Conservation (phyloP, 2,329 filamentous ascomycete genomes). For the Xylaria digitata region DNA sequence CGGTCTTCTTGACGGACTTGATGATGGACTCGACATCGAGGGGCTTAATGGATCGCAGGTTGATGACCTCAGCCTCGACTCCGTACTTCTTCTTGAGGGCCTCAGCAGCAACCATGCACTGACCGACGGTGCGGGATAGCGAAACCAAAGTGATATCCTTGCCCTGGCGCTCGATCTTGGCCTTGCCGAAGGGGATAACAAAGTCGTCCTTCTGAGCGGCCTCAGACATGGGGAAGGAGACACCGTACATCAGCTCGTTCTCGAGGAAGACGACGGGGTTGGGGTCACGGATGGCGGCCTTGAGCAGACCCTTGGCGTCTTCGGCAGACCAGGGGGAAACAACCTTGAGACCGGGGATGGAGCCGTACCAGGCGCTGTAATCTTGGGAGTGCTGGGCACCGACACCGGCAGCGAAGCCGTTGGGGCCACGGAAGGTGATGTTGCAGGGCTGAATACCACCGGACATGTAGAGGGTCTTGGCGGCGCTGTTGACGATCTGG, state of each 20-base stretch:
- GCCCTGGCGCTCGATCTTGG: constrained; percentile 96
- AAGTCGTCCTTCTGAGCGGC: constrained; percentile 96
- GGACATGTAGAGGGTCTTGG: constrained; percentile 99
- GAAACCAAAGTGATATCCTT: constrained; percentile 97
- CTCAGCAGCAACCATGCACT: constrained; percentile 88
- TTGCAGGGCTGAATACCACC: constrained; percentile 99
- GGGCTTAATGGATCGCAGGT: constrained; percentile 96
- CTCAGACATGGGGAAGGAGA: constrained; percentile 96
- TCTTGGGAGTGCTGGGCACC: constrained; percentile 99
- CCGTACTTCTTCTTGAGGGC: constrained; percentile 96
- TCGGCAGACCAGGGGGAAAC: constrained; percentile 96
- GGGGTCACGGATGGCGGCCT: constrained; percentile 97
- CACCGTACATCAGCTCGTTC: constrained; percentile 92
- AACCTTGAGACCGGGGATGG: constrained; percentile 96
- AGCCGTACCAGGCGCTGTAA: constrained; percentile 98
- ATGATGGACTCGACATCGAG: constrained; percentile 95
- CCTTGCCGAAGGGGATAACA: constrained; percentile 96
- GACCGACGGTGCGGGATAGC: constrained; percentile 93
- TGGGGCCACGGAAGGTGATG: constrained; percentile 99
- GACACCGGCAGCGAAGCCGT: constrained; percentile 96
- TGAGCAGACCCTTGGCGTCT: constrained; percentile 97
- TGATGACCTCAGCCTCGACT: constrained; percentile 95
- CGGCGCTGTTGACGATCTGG: constrained; percentile 98
- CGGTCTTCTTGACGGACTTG: constrained; percentile 98
- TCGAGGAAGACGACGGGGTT: constrained; percentile 95